Conservation (phyloP, 768 basidiomycete species). For the Ephemerocybe angulata region DNA sequence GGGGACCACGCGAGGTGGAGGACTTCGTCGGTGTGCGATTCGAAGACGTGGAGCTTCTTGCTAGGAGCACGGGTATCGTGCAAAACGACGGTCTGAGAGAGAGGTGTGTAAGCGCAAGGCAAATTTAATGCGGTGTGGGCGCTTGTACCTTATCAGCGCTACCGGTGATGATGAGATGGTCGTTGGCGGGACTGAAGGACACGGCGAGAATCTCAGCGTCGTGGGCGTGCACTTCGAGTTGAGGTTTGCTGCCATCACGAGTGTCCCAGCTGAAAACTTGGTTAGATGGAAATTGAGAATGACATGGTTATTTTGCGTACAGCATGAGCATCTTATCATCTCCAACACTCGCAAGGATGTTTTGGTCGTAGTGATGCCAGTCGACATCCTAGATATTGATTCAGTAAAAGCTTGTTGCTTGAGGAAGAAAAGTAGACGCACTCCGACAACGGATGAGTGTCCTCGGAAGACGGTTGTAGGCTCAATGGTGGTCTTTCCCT, state of each 20-base stretch:
- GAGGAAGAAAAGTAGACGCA: constrained; percentile 35
- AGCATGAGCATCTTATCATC: constrained; percentile 94
- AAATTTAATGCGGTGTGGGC: background rate
- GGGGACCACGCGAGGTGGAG: constrained; percentile 95
- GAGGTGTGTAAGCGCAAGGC: background rate
- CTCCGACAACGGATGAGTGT: constrained; percentile 89
- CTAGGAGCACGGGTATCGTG: constrained; percentile 81
- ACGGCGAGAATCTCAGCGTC: constrained; percentile 88
- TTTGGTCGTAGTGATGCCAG: constrained; percentile 83
- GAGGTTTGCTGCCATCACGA: constrained; percentile 65
- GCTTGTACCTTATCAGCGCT: constrained; percentile 83
- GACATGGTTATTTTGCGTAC: constrained; percentile 44
- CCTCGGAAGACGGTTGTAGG: constrained; percentile 82
- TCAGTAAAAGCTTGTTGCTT: background rate
- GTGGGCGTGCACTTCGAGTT: constrained; percentile 76
- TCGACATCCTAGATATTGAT: constrained; percentile 71
- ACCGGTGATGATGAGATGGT: constrained; percentile 82
- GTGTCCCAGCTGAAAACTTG: constrained; percentile 82
- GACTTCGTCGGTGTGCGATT: constrained; percentile 92
- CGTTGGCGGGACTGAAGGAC: constrained; percentile 80
- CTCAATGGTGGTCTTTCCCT: constrained; percentile 73
- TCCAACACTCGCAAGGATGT: constrained; percentile 90
- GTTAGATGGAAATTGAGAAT: constrained; percentile 2
- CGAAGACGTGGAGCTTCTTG: constrained; percentile 83
- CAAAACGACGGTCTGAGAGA: constrained; percentile 70